Conservation (phyloP, 768 basidiomycete species). For the Crepidotus variabilis region DNA sequence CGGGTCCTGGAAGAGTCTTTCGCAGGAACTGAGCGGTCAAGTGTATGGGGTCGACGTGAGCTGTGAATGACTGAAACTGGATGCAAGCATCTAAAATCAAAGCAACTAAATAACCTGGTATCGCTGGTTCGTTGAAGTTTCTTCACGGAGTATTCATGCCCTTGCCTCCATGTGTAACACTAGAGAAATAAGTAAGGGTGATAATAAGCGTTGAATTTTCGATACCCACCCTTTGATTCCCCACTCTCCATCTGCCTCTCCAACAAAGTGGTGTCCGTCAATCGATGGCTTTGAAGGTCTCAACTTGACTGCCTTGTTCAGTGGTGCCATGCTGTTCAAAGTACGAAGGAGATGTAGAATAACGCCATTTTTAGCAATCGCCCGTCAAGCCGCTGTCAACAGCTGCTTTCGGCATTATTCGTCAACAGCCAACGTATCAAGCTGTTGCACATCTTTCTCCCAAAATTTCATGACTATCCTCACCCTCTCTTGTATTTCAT, state of each 20-base stretch:
- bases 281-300: slow-evolving; percentile 7
- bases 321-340: slow-evolving; percentile 34
- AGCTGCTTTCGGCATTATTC: background rate
- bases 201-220: background rate
- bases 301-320: slow-evolving; percentile 30
- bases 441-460: background rate
- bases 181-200: slow-evolving; percentile 14
- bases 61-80: slow-evolving; percentile 41
- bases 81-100: slow-evolving; percentile 52
- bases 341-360: background rate
- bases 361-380: background rate
- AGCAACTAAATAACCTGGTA: slow-evolving; percentile 55
- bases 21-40: slow-evolving; percentile 57
- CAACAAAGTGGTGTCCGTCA: slow-evolving; percentile 21
- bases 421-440: background rate
- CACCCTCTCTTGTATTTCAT: background rate
- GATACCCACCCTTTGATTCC: slow-evolving; percentile 38
- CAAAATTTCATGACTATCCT: slow-evolving; percentile 10
- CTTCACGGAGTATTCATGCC: background rate
- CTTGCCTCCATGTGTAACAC: slow-evolving; percentile 53
- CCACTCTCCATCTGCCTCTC: slow-evolving; percentile 46
- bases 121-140: background rate
- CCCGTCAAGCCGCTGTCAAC: background rate
- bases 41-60: slow-evolving; percentile 55
- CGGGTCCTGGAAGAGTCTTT: slow-evolving; percentile 34